Evolutionary conservation across 371 early-diverging fungal genomes (phyloP).

Genomic region (Mucor lusitanicus): DNA sequence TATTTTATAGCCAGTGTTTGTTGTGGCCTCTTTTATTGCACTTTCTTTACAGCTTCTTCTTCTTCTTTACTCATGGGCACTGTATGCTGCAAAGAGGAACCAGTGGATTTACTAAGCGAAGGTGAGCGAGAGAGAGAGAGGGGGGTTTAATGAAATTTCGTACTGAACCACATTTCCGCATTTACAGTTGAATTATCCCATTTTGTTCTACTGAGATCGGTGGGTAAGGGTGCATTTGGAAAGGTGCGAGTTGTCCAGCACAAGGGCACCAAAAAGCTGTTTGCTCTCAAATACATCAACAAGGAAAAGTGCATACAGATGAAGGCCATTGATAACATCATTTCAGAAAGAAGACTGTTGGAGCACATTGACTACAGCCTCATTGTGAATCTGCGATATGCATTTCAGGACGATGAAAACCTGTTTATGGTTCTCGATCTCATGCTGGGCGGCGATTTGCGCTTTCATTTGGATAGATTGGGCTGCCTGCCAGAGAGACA

Average conservation of each 20-base stretch:
- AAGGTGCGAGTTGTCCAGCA: constrained; percentile 89
- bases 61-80: constrained; percentile 36
- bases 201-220: constrained; percentile 66
- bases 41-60: neutral
- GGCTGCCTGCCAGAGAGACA: constrained; percentile 69
- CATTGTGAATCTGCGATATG: constrained; percentile 76
- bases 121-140: constrained; percentile 16
- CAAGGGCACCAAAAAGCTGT: constrained; percentile 61
- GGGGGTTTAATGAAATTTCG: neutral
- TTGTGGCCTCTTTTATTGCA: neutral
- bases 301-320: constrained; percentile 61
- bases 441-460: constrained; percentile 89
- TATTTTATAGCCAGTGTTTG: neutral
- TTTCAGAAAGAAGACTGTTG: constrained; percentile 58
- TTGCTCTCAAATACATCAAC: constrained; percentile 66
- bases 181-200: constrained; percentile 56
- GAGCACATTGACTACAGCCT: constrained; percentile 52
- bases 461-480: constrained; percentile 71
- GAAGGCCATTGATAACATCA: constrained; percentile 57
- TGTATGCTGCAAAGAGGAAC: constrained; percentile 44
- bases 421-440: constrained; percentile 82
- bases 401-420: constrained; percentile 84
- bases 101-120: constrained; percentile 42
- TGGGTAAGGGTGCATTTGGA: constrained; percentile 79
- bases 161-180: neutral